Evolutionary conservation across 148 eudicot species (phyloP), one percentile per base, ranked within the genome.

Genomic region (Tetragonia tetragonoides): DNA sequence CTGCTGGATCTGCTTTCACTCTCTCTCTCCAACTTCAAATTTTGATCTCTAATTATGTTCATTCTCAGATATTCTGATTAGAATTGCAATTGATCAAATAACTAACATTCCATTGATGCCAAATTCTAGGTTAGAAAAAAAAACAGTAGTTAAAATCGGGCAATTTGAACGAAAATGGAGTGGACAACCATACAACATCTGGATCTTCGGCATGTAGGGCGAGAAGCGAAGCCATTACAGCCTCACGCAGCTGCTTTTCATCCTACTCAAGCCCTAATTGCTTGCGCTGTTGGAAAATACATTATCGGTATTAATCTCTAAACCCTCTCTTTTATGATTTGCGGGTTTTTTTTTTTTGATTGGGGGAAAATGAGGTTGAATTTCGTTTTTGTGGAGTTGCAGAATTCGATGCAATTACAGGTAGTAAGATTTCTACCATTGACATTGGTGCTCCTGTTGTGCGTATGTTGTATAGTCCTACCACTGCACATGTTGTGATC

Each of bases 221-320:
- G 97, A 77, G 93, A 91, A 81, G 90, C 96, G 9, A 95, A 89
- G 66, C 88, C 93, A 37, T 83, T 88, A 40, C 99, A 95, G 84
- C 97, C 99, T 60, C 99, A 95, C 83, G 99, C 97, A 63, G 93
- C 91, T 56, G 89, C 97, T 11, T 95, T 95, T 83, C 99, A 95
- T 79, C 99, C 99, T 10, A 82, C 82, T 79, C 97, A 93, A 79
- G 90, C 97, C 15, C 87, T 95, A 38, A 78, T 91, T 37, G 88
- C 97, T 68, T 83, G 83, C 34, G 99, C 99, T 28, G 85, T 86
- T 38, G 97, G 94, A 62, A 91, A 82, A 65, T 85, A 93, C 83
- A 85, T 95, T 53, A 91, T 91, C 11, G 99, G 99, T 92, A 28
- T 28, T 28, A 85, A n/a, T 2, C 18, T 11, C 7, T 28, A 28